phyloP scores from a whole-genome alignment of 192 early-diverging fungal species.

The Coemansia sp. region DNA sequence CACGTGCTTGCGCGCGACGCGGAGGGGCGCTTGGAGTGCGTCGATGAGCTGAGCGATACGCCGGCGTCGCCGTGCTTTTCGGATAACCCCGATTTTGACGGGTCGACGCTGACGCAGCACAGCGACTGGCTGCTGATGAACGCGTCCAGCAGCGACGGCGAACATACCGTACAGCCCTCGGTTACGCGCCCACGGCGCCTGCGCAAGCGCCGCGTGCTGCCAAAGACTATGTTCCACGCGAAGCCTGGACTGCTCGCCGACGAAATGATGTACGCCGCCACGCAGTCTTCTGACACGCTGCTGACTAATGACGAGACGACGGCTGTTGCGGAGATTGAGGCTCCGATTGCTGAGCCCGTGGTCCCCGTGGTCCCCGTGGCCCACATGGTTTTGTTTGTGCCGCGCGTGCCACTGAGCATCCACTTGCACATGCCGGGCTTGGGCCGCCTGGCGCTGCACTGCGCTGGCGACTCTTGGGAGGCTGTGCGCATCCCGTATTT shows the following conservation, averaged over 20 bases:
- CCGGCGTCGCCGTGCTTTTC: conserved; percentile 23
- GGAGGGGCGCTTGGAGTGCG: conserved; percentile 11
- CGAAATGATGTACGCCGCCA: conserved; percentile 11
- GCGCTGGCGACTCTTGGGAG: conserved; percentile 44
- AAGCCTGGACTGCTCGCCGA: conserved; percentile 19
- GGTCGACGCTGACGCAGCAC: conserved; percentile 51
- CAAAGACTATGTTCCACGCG: conserved; percentile 39
- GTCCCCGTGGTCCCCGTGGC: conserved; percentile 8
- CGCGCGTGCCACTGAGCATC: conserved; percentile 42
- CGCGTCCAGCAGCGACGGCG: conserved; percentile 41
- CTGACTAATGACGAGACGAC: background rate
- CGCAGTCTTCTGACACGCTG: conserved; percentile 36
- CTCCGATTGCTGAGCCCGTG: background rate
- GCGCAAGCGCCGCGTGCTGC: conserved; percentile 56
- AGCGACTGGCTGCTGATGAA: conserved; percentile 56
- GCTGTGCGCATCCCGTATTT: conserved; percentile 40
- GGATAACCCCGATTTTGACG: conserved; percentile 42
- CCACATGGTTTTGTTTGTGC: conserved; percentile 7
- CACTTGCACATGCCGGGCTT: conserved; percentile 25
- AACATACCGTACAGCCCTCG: conserved; percentile 18
- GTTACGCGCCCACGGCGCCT: conserved; percentile 39
- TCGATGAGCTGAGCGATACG: conserved; percentile 13
- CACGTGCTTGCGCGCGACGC: conserved; percentile 40
- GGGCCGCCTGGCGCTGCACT: conserved; percentile 32
- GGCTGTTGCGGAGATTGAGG: background rate